Evolutionary conservation across 2,329 filamentous ascomycete species (phyloP), one percentile per base, ranked within the genome.

Genomic region (Cladophialophora exuberans): DNA sequence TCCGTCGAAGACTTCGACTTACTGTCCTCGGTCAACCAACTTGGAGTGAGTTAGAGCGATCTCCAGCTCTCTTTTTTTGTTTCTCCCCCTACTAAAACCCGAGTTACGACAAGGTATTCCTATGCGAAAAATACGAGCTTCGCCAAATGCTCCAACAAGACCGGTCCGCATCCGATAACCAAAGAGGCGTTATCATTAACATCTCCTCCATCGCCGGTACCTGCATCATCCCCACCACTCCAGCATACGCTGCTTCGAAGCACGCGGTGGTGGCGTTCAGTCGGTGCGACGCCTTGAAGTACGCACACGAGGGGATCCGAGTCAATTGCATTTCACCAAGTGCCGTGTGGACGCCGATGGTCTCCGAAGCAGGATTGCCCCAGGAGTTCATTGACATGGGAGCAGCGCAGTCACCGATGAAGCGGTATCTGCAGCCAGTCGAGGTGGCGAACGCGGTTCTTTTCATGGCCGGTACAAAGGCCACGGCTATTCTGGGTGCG

Each of bases 21-120:
- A 4, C 71, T 84, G 38, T 83, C 77, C 26, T 73, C 69, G 31
- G 73, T 84, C 62, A 85, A 85, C 60, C 82, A 83, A n/a, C 15
- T 13, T 5, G 49, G 49, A 3, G 49, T 52, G n/a, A 52, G 49
- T 35, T n/a, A n/a, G n/a, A n/a, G n/a, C 6, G 11, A 25, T 35
- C 2, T n/a, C 11, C 11, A 2, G 4, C 2, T 35, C 31, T 11
- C 31, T 35, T 2, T 9, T 17, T 7, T 17, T 35, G 3, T 35
- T 17, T 15, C 18, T 7, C 31, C 18, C 22, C 13, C 13, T 26
- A 13, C 31, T 36, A 20, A 7, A 10, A 18, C 25, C 13, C 10
- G 7, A 13, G n/a, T 30, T n/a, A n/a, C n/a, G 20, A 22, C 18
- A 66, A 3, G 82, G 72, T 79, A 65, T 81, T 6, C 73, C 67